Evolutionary conservation across 2,329 filamentous ascomycete genomes (phyloP).

Genomic region (Cladosporium sp.): DNA sequence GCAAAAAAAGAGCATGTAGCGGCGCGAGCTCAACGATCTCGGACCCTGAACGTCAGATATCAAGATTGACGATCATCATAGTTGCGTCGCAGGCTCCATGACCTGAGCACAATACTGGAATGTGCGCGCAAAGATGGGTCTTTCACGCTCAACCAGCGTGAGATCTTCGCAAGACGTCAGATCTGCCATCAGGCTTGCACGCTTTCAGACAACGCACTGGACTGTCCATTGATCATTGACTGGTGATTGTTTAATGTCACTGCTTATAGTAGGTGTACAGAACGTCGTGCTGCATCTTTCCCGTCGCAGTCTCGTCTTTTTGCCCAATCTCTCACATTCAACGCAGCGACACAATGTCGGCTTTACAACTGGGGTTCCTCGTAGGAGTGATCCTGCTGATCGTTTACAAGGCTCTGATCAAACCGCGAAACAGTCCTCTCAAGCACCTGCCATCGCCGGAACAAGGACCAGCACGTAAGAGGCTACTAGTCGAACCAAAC

Average conservation of each 20-base stretch:
- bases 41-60: background rate
- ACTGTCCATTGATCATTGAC: no score
- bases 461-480: slow-evolving; percentile 2
- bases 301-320: no score
- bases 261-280: no score
- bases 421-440: background rate
- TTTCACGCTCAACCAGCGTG: background rate
- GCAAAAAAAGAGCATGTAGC: background rate
- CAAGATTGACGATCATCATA: background rate
- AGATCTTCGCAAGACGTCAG: background rate
- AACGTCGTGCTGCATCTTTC: no score
- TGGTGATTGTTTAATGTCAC: no score
- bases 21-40: background rate
- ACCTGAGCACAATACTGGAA: no score
- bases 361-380: background rate
- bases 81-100: background rate
- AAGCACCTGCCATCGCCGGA: background rate
- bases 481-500: background rate
- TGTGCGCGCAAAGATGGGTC: background rate
- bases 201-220: background rate
- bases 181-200: background rate
- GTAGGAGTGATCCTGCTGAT: background rate
- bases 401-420: background rate
- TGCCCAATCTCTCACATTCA: background rate
- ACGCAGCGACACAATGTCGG: background rate